These are phyloP conservation scores for Xylariales sp. DNA, from an alignment of 2,329 filamentous ascomycete species.

Conservation along the genomic window DNA sequence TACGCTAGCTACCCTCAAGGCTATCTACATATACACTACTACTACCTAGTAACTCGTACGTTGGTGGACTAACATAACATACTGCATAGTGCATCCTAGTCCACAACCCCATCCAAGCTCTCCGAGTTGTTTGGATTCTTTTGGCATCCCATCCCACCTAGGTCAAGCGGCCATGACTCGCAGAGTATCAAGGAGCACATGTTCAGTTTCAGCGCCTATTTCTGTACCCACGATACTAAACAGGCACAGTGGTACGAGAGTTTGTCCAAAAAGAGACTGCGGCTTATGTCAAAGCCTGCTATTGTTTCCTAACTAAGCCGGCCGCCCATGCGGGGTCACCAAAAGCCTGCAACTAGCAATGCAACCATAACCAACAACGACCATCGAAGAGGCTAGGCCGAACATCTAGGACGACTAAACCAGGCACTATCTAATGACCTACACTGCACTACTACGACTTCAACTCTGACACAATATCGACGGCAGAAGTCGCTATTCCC, in stretches of 20 bases:
- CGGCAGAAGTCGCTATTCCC: constrained; percentile 7
- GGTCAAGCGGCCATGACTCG: background rate
- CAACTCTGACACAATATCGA: constrained; percentile 2
- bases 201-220: constrained; percentile 20
- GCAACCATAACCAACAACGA: constrained; percentile 12
- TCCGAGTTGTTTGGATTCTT: background rate
- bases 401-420: constrained; percentile 18
- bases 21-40: background rate
- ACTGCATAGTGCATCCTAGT: background rate
- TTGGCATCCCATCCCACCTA: constrained; percentile 1
- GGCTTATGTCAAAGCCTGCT: background rate
- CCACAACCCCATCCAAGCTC: background rate
- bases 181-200: constrained; percentile 13
- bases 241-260: background rate
- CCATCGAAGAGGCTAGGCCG: constrained; percentile 9
- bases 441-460: background rate
- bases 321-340: constrained; percentile 28
- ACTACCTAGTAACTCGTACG: too few relatives aligned
- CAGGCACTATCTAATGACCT: background rate
- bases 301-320: constrained; percentile 21
- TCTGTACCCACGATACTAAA: background rate
- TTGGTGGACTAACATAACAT: background rate
- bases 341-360: constrained; percentile 7
- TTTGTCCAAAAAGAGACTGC: constrained; percentile 14
- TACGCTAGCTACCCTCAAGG: background rate